These are phyloP conservation scores for Murraya paniculata DNA, from an alignment of 345 rosid species.

Conservation along the genomic window DNA sequence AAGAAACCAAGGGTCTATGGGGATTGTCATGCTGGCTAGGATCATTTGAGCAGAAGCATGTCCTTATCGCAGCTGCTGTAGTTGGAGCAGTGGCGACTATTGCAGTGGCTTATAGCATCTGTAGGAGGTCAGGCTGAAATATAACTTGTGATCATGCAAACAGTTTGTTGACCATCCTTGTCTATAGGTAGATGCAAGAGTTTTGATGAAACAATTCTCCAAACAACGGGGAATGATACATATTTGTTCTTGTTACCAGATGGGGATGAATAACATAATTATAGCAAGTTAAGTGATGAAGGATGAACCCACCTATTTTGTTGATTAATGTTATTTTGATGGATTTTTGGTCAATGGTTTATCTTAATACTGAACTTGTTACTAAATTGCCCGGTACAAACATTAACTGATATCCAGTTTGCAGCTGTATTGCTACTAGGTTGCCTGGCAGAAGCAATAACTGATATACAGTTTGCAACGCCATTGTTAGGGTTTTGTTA, in stretches of 20 bases:
- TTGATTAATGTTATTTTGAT: constrained; percentile 7
- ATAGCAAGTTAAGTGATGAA: constrained; percentile 16
- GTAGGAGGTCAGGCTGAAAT: constrained; percentile 53
- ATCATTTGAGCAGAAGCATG: constrained; percentile 52
- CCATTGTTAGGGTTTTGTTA: background rate
- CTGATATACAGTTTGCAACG: background rate
- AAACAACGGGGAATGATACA: constrained; percentile 21
- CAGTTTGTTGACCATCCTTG: constrained; percentile 17
- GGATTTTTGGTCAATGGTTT: background rate
- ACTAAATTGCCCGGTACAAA: background rate
- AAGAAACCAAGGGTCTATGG: constrained; percentile 20
- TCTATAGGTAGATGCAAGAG: constrained; percentile 15
- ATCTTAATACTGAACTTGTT: background rate
- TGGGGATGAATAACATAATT: constrained; percentile 8
- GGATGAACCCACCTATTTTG: background rate
- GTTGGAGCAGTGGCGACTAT: constrained; percentile 68
- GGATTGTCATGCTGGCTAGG: constrained; percentile 40
- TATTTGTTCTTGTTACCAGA: background rate
- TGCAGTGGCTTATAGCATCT: constrained; percentile 63
- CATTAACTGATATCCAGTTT: too few species aligned
- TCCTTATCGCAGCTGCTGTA: constrained; percentile 55
- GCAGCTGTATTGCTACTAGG: too few species aligned
- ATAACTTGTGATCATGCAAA: constrained; percentile 14
- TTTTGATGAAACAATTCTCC: constrained; percentile 29
- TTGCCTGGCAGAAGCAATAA: too few species aligned